Evolutionary conservation across 768 basidiomycete species (phyloP), one percentile per base, ranked within the genome.

Genomic region (Daedaleopsis nitida): DNA sequence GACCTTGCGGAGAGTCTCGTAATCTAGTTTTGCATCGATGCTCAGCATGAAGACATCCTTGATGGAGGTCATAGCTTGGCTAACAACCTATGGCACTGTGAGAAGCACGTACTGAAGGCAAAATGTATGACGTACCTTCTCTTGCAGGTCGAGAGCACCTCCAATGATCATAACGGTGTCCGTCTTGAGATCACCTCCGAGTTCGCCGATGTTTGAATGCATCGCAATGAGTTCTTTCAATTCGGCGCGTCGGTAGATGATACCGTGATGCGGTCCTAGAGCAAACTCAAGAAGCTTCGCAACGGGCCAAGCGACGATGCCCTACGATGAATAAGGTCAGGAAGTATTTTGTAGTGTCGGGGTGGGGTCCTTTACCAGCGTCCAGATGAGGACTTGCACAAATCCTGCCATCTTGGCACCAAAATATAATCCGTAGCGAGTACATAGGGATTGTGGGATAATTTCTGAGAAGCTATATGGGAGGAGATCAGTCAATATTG

Each of bases 141-240:
- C 91, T 70, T 96, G 94, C 14, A 96, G 74, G 70, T 95, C 94
- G 23, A 96, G 83, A 0, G 92, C 92, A 0, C 91, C 91, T 17
- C 93, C 92, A 42, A 95, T 94, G 72, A 96, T 95, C 1, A 87
- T 87, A 53, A 95, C 91, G 0, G 94, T 96, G 69, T 96, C 94
- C 1, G 77, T 83, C 68, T 92, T 89, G 47, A 96, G 77, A 70
- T 96, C 94, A 12, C 94, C 94, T 13, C 92, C 93, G 59, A 87
- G 88, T 0, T 87, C 79, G 6, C 83, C 87, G 35, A 81, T 81
- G 0, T 83, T 84, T 2, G 86, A 87, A 64, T 96, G 94, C 84
- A 96, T 86, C 1, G 92, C 92, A 59, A 96, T 94, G 27, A 96
- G 77, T 70, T 96, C 94, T 68, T 95, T 94, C 32, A 96, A 80